These are phyloP conservation scores for Zymoseptoria brevis DNA, from an alignment of 2,329 filamentous ascomycete genomes.

Conservation along the genomic window DNA sequence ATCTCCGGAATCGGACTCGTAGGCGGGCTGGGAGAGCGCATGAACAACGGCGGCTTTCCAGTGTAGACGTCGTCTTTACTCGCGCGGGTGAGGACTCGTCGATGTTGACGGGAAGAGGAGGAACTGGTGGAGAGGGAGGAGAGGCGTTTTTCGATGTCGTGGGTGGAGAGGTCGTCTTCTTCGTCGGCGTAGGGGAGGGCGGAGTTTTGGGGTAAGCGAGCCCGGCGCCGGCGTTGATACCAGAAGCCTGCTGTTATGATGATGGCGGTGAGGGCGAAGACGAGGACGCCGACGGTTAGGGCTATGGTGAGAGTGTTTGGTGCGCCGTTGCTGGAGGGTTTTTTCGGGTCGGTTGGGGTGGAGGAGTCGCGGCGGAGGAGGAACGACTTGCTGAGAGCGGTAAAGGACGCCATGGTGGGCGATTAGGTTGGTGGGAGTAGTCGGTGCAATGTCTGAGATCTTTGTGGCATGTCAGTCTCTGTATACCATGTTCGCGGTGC, in stretches of 20 bases:
- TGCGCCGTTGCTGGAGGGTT: background rate
- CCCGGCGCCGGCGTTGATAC: constrained; percentile 52
- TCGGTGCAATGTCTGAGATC: background rate
- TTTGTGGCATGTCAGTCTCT: background rate
- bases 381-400: too few species aligned
- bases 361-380: background rate
- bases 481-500: background rate
- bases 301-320: background rate
- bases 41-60: constrained; percentile 69
- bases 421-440: background rate
- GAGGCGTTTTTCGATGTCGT: constrained; percentile 40
- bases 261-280: background rate
- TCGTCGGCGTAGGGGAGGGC: constrained; percentile 50
- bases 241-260: constrained; percentile 33
- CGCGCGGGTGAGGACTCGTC: constrained; percentile 49
- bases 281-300: background rate
- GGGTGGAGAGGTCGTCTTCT: constrained; percentile 40
- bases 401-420: background rate
- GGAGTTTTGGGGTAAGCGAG: constrained; percentile 39
- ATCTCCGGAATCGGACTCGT: constrained; percentile 83
- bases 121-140: constrained; percentile 36
- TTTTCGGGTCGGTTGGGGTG: background rate
- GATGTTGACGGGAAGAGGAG: constrained; percentile 34
- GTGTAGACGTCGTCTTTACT: constrained; percentile 67
- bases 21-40: constrained; percentile 68